Evolutionary conservation across 2,329 filamentous ascomycete species (phyloP).

Genomic region (Pochonia chlamydosporia): DNA sequence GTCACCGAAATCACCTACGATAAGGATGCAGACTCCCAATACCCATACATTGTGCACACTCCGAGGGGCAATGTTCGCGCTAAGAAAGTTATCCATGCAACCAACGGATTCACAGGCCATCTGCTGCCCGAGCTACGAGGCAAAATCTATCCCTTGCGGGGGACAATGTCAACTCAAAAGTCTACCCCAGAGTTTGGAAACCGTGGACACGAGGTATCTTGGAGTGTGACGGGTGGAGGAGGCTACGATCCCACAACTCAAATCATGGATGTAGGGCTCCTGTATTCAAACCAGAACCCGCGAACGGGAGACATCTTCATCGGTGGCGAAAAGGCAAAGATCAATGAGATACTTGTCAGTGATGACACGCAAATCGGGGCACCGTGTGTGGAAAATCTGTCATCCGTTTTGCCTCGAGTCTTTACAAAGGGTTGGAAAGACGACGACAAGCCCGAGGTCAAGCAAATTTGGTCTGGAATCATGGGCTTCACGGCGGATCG

Average conservation of each 20-base stretch:
- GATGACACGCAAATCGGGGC: slow-evolving; percentile 36
- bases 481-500: slow-evolving; percentile 38
- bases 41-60: slow-evolving; percentile 38
- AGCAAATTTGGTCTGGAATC: slow-evolving; percentile 41
- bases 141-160: slow-evolving; percentile 35
- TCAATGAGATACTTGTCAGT: slow-evolving; percentile 33
- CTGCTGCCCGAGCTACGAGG: slow-evolving; percentile 41
- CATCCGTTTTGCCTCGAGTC: slow-evolving; percentile 30
- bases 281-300: slow-evolving; percentile 20
- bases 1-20: slow-evolving; percentile 18
- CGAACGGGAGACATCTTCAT: slow-evolving; percentile 39
- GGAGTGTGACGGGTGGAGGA: slow-evolving; percentile 37
- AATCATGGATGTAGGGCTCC: slow-evolving; percentile 19
- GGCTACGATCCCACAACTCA: slow-evolving; percentile 43
- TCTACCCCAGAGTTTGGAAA: slow-evolving; percentile 26
- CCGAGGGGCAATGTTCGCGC: slow-evolving; percentile 36
- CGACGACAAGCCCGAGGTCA: slow-evolving; percentile 19
- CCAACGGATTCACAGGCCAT: slow-evolving; percentile 45
- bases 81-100: slow-evolving; percentile 48
- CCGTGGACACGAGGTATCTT: slow-evolving; percentile 30
- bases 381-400: slow-evolving; percentile 23
- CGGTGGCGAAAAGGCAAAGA: slow-evolving; percentile 39
- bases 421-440: slow-evolving; percentile 27
- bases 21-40: slow-evolving; percentile 3
- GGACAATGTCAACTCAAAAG: slow-evolving; percentile 42